Evolutionary conservation across 306 rosid species (phyloP).

Genomic region (Arachis hypogaea): DNA sequence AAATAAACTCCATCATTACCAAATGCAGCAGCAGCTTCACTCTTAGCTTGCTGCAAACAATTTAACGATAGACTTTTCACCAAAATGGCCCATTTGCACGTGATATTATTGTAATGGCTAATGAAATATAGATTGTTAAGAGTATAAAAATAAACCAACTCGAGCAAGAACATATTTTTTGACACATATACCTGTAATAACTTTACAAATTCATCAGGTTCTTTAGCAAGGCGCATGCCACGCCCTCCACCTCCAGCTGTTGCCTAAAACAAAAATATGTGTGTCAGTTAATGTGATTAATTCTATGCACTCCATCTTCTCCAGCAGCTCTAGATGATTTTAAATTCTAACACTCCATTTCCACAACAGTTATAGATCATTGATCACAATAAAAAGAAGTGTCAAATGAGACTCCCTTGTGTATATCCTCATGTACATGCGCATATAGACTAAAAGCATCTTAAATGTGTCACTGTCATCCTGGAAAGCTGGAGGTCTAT

Average conservation of each 20-base stretch:
- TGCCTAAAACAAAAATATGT: constrained; percentile 61
- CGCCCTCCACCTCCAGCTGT: constrained; percentile 99
- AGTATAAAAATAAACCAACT: not conserved
- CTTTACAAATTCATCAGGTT: constrained; percentile 95
- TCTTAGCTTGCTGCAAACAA: constrained; percentile 92
- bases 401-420: not conserved
- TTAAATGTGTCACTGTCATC: not conserved
- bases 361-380: constrained; percentile 2
- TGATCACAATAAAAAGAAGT: not conserved
- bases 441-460: constrained; percentile 6
- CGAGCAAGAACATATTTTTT: not conserved
- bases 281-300: constrained; percentile 36
- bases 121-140: no score
- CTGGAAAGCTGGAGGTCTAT: not conserved
- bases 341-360: not conserved
- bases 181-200: constrained; percentile 67
- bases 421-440: not conserved
- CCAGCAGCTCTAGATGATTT: not conserved
- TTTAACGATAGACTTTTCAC: constrained; percentile 33
- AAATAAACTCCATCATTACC: constrained; percentile 98
- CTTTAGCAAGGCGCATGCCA: constrained; percentile 99
- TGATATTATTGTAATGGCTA: not conserved
- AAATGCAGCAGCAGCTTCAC: constrained; percentile 99
- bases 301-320: not conserved
- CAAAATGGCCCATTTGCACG: constrained; percentile 17